Percentiles rank a stretch among this genome's conserved stretches.
Conservation (phyloP, 2,329 filamentous ascomycete species). For the Curvularia sp. region DNA sequence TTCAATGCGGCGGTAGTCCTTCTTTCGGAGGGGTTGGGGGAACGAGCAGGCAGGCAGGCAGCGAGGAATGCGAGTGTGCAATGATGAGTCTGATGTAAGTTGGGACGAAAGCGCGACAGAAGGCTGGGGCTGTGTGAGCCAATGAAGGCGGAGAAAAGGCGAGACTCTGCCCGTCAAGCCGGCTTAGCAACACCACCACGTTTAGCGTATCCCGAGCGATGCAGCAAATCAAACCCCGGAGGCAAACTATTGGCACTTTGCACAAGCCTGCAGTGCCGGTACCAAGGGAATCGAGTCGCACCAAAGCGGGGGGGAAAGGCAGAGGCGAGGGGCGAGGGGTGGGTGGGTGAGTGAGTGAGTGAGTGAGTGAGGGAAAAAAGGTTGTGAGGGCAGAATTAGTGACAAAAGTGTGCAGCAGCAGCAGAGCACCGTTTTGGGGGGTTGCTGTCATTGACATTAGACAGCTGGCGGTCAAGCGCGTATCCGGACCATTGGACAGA, state of each 20-base stretch:
- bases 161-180: constrained; percentile 8
- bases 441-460: constrained; percentile 11
- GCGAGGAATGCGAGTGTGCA: constrained; percentile 11
- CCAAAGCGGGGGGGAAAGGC: constrained; percentile 21
- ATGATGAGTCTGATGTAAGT: constrained; percentile 29
- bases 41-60: constrained; percentile 1
- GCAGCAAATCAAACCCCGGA: constrained; percentile 16
- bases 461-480: constrained; percentile 40
- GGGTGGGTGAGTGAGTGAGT: constrained; percentile 18
- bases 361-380: background rate
- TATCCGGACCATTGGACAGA: constrained; percentile 12
- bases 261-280: constrained; percentile 21
- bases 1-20: constrained; percentile 28
- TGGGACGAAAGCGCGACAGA: constrained; percentile 20
- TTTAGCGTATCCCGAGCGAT: constrained; percentile 16
- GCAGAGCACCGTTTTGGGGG: constrained; percentile 24
- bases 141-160: constrained; percentile 21
- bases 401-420: constrained; percentile 23
- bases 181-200: constrained; percentile 16
- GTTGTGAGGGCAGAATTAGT: background rate
- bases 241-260: constrained; percentile 15
- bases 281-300: constrained; percentile 18
- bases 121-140: constrained; percentile 19
- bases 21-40: constrained; percentile 4
- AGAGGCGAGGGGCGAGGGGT: constrained; percentile 15